Conservation (phyloP, 2,329 filamentous ascomycete species). For the Dactylella cylindrospora region DNA sequence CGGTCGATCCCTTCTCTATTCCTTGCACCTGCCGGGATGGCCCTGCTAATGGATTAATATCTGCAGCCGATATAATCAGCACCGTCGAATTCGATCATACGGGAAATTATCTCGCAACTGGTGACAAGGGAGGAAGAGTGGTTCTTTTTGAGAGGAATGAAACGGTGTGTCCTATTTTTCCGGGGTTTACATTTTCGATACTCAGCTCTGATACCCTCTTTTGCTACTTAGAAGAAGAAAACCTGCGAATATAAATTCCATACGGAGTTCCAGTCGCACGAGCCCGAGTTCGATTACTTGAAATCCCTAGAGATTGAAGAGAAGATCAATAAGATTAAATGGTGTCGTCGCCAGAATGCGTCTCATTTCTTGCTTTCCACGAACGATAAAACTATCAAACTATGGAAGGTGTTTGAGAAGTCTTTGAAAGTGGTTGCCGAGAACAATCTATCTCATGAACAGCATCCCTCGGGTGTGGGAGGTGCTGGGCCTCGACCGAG, state of each 20-base stretch:
- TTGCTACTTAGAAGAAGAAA: constrained; percentile 72
- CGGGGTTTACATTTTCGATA: not conserved
- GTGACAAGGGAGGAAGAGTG: constrained; percentile 82
- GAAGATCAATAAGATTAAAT: constrained; percentile 99
- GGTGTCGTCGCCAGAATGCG: constrained; percentile 96
- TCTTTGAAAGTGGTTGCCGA: constrained; percentile 98
- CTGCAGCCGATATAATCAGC: constrained; percentile 80
- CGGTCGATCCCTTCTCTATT: not conserved
- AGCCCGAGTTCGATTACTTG: constrained; percentile 98
- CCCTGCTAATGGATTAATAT: constrained; percentile 5
- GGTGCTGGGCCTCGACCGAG: constrained; percentile 67
- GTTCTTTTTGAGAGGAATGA: constrained; percentile 92
- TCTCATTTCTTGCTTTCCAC: constrained; percentile 97
- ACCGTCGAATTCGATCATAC: constrained; percentile 90
- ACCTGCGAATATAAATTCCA: constrained; percentile 99
- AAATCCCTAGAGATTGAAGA: constrained; percentile 99
- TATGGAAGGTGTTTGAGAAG: constrained; percentile 99
- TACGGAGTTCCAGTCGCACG: constrained; percentile 98
- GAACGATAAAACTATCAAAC: constrained; percentile 99
- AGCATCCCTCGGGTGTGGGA: constrained; percentile 64
- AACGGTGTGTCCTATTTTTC: constrained; percentile 65
- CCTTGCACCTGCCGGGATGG: constrained; percentile 6
- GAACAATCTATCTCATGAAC: constrained; percentile 94
- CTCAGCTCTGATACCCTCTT: constrained; percentile 4
- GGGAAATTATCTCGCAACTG: constrained; percentile 85